These are phyloP conservation scores for Globisporangium sylvaticum DNA, from an alignment of 352 stramenopile genomes.

Conservation along the genomic window DNA sequence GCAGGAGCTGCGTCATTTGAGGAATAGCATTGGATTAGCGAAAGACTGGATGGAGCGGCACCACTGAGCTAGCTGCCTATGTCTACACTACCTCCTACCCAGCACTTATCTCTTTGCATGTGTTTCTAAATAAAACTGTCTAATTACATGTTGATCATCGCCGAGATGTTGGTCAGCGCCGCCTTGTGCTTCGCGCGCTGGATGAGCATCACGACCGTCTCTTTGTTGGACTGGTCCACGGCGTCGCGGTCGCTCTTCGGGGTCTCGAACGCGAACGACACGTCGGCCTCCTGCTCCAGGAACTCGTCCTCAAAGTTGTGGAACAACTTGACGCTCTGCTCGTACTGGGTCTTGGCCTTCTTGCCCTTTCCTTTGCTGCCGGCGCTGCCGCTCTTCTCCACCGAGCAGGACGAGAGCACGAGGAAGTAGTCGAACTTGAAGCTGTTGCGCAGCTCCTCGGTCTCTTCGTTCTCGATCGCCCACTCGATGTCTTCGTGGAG, in stretches of 20 bases:
- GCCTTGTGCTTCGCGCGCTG: constrained; percentile 77
- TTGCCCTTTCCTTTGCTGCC: constrained; percentile 43
- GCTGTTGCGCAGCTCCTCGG: constrained; percentile 49
- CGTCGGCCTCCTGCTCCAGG: constrained; percentile 64
- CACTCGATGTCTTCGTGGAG: constrained; percentile 86
- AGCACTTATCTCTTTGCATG: not conserved
- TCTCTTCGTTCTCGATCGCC: constrained; percentile 72
- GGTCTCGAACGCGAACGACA: constrained; percentile 70
- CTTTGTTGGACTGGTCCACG: constrained; percentile 56
- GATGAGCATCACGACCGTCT: constrained; percentile 76
- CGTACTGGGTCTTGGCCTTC: constrained; percentile 73
- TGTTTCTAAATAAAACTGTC: constrained; percentile 37
- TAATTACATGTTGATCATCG: constrained; percentile 82
- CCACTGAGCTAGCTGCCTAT: not conserved
- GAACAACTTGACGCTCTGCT: constrained; percentile 69
- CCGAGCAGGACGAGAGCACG: constrained; percentile 59
- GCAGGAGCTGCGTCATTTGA: constrained; percentile 39
- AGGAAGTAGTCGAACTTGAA: constrained; percentile 86
- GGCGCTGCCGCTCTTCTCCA: constrained; percentile 41
- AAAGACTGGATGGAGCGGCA: constrained; percentile 64
- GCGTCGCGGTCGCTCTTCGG: constrained; percentile 59
- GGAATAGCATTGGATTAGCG: constrained; percentile 56
- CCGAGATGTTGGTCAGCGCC: constrained; percentile 64
- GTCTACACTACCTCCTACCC: not conserved
- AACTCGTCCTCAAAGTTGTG: constrained; percentile 89